A percentile compares a stretch with the other conserved stretches of the same genome.
These are phyloP conservation scores for Pseudoperonospora humuli DNA, from an alignment of 352 stramenopile species.

Conservation along the genomic window DNA sequence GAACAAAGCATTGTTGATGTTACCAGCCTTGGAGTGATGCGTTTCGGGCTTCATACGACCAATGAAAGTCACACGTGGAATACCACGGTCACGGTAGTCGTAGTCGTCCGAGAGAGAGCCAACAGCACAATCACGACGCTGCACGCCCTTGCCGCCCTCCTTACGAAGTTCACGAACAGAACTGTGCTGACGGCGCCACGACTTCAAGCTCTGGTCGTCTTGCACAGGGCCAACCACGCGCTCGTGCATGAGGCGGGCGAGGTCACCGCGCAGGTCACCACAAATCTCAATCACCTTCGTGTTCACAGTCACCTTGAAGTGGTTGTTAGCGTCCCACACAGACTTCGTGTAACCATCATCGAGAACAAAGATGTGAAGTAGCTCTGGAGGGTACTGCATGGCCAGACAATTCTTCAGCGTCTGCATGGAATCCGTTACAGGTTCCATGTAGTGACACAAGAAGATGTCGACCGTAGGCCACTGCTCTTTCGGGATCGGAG, in stretches of 20 bases:
- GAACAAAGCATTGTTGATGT: slow-evolving; percentile 89
- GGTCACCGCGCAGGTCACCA: slow-evolving; percentile 74
- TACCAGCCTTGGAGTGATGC: slow-evolving; percentile 88
- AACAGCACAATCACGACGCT: slow-evolving; percentile 79
- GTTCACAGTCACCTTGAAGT: slow-evolving; percentile 87
- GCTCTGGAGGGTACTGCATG: slow-evolving; percentile 83
- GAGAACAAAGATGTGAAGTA: slow-evolving; percentile 81
- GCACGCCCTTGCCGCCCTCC: slow-evolving; percentile 69
- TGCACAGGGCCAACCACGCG: slow-evolving; percentile 69
- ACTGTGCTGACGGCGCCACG: slow-evolving; percentile 82
- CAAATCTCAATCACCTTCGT: slow-evolving; percentile 84
- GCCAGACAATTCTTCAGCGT: slow-evolving; percentile 83
- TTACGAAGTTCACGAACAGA: slow-evolving; percentile 79
- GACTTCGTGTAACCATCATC: slow-evolving; percentile 89
- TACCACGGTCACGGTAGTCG: slow-evolving; percentile 85
- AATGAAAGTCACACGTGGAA: slow-evolving; percentile 80
- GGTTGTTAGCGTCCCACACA: slow-evolving; percentile 85
- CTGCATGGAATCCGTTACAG: slow-evolving; percentile 73
- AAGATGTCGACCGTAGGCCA: slow-evolving; percentile 86
- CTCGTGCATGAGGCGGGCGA: slow-evolving; percentile 83
- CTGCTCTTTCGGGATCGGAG: slow-evolving; percentile 80
- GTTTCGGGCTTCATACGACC: slow-evolving; percentile 84
- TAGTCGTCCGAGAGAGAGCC: slow-evolving; percentile 86
- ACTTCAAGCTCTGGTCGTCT: slow-evolving; percentile 70
- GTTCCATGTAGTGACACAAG: slow-evolving; percentile 87